A percentile compares a stretch with the other conserved stretches of the same genome.
Conservation (phyloP, 345 rosid genomes). For the Clausena lansium region DNA sequence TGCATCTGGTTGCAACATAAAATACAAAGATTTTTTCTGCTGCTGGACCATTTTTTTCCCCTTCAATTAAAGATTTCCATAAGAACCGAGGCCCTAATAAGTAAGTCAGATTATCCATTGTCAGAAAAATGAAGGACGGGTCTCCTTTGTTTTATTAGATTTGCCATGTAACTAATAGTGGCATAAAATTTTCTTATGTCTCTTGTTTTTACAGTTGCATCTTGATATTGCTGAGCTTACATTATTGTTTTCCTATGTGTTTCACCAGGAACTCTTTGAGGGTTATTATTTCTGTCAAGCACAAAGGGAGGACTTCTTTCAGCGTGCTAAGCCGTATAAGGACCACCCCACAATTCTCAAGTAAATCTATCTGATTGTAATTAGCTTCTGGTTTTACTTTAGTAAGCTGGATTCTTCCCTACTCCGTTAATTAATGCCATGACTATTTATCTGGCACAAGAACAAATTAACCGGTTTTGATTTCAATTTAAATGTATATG, state of each 20-base stretch:
- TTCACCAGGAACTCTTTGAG: constrained; percentile 82
- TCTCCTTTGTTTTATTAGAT: neutral
- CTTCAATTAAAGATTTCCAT: neutral
- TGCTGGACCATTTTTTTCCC: neutral
- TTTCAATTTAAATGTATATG: constrained; percentile 1
- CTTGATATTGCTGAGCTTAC: neutral
- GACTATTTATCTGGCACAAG: neutral
- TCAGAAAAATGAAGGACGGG: neutral
- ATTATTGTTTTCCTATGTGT: constrained; percentile 5
- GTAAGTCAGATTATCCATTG: neutral
- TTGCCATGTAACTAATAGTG: neutral
- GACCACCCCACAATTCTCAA: constrained; percentile 75
- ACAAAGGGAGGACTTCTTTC: constrained; percentile 80
- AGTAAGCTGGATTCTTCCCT: neutral
- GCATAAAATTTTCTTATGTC: neutral
- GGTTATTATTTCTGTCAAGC: constrained; percentile 98
- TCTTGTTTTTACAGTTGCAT: neutral
- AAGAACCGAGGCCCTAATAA: neutral
- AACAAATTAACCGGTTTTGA: neutral
- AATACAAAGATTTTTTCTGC: neutral
- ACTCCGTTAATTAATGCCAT: neutral
- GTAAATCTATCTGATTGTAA: constrained; percentile 28
- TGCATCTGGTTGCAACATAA: neutral
- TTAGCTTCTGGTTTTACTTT: neutral
- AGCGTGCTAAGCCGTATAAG: constrained; percentile 78